Conservation (phyloP, 495 filamentous ascomycete genomes). For the Trichoderma parareesei region DNA sequence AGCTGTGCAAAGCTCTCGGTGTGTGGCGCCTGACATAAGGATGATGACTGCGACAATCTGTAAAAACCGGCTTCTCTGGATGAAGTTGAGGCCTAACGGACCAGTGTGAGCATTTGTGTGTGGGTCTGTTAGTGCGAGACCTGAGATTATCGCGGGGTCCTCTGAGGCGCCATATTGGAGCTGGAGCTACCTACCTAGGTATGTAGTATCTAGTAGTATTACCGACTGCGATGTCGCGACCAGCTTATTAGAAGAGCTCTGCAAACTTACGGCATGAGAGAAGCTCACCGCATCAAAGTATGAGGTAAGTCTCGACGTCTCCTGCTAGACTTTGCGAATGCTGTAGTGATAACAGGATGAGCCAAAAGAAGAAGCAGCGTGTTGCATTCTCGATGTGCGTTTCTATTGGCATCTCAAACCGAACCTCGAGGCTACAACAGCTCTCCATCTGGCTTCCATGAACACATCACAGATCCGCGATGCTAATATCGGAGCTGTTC, state of each 20-base stretch:
- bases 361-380: no score
- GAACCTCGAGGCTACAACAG: no score
- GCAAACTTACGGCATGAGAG: not conserved
- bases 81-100: not conserved
- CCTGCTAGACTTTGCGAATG: no score
- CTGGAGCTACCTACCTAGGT: no score
- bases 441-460: no score
- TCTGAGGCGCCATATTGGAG: not conserved
- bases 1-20: not conserved
- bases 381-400: no score
- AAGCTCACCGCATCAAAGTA: not conserved
- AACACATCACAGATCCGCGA: no score
- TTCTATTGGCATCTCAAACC: no score
- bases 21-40: slow-evolving; percentile 6
- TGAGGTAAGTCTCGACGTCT: not conserved
- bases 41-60: slow-evolving; percentile 1
- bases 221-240: not conserved
- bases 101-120: not conserved
- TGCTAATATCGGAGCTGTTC: no score
- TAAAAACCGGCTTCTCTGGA: not conserved
- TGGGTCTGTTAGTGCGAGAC: not conserved
- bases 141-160: not conserved
- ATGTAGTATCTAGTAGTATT: no score
- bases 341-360: no score
- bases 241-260: not conserved